phyloP scores from a whole-genome alignment of 23 red algal genomes.

The Chondrus crispus region DNA sequence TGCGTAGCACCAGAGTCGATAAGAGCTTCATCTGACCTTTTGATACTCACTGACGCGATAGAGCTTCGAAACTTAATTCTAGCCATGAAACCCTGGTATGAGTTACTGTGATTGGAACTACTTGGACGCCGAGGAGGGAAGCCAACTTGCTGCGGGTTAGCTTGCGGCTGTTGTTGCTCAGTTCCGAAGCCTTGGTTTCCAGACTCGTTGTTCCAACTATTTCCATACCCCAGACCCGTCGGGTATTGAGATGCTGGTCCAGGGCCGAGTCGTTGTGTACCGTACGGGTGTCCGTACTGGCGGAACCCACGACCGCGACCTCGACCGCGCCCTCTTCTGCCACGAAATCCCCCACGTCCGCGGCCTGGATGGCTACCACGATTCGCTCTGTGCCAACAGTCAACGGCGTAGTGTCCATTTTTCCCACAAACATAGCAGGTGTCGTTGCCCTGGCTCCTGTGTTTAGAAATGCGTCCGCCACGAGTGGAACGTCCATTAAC shows the following conservation, averaged over 20 bases:
- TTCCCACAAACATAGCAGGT: conserved; percentile 2
- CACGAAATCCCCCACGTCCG: not conserved
- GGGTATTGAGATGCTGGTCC: too few species aligned
- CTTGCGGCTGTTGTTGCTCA: not conserved
- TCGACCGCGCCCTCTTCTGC: not conserved
- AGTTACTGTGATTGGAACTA: not conserved
- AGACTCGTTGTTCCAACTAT: not conserved
- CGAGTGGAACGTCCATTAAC: not conserved
- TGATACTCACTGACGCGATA: not conserved
- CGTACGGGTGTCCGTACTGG: too few species aligned
- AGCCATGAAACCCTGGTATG: not conserved
- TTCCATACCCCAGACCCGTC: too few species aligned
- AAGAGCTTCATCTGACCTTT: not conserved
- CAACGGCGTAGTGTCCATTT: not conserved
- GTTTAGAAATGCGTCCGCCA: not conserved
- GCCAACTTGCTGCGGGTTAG: not conserved
- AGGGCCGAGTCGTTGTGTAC: too few species aligned
- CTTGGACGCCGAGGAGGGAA: not conserved
- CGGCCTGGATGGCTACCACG: not conserved
- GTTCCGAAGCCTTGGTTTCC: not conserved
- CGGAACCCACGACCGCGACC: not conserved
- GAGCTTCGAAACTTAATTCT: not conserved
- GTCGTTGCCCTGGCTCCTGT: too few species aligned
- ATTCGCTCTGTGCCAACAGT: not conserved
- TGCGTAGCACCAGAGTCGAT: not conserved